Conservation (phyloP, 2,329 filamentous ascomycete genomes). For the Macroventuria anomochaeta region DNA sequence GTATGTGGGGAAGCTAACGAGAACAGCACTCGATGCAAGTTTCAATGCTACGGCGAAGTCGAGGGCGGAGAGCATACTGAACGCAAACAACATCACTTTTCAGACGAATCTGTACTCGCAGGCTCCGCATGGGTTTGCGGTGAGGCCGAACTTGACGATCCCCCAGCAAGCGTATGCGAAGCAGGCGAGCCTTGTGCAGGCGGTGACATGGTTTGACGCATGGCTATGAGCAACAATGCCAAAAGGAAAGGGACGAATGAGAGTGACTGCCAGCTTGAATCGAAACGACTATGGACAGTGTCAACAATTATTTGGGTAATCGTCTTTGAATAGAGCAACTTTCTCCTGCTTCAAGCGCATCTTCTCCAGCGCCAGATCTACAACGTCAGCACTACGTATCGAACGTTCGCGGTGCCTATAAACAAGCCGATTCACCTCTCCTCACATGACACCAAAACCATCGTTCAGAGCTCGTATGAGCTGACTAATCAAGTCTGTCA, state of each 20-base stretch:
- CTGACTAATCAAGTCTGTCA: no score
- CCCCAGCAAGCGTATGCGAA: slow-evolving; percentile 45
- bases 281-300: no score
- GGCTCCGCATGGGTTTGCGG: slow-evolving; percentile 47
- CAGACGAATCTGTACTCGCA: slow-evolving; percentile 42
- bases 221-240: slow-evolving; percentile 25
- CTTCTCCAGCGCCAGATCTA: no score
- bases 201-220: slow-evolving; percentile 47
- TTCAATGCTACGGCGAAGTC: slow-evolving; percentile 27
- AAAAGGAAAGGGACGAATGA: neutral
- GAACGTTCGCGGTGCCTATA: no score
- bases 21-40: slow-evolving; percentile 27
- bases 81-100: slow-evolving; percentile 39
- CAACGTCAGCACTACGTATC: no score
- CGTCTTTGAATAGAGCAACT: no score
- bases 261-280: no score
- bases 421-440: no score
- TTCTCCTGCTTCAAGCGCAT: no score
- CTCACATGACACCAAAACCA: no score
- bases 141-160: slow-evolving; percentile 39
- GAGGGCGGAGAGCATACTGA: slow-evolving; percentile 36
- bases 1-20: slow-evolving; percentile 16
- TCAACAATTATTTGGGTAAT: no score
- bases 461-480: no score
- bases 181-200: slow-evolving; percentile 45